Conservation (phyloP, 2,329 filamentous ascomycete genomes). For the Cladorrhinum sp. region DNA sequence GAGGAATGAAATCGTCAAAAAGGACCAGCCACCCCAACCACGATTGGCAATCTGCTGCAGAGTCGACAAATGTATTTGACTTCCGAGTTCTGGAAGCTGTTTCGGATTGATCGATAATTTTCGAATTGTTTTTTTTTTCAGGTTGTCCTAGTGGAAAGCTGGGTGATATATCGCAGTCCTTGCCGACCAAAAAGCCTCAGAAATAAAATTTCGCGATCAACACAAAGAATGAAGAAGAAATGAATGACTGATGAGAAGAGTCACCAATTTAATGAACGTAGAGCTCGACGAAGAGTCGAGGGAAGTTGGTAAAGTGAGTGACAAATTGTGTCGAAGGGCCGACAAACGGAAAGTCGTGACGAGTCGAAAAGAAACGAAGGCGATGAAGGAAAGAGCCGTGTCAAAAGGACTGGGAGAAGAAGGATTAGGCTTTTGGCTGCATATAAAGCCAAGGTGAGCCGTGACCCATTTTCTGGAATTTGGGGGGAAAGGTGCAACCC, state of each 20-base stretch:
- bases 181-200: conserved; percentile 2
- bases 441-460: conserved; percentile 19
- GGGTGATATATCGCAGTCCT: background rate
- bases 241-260: conserved; percentile 8
- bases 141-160: background rate
- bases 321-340: conserved; percentile 11
- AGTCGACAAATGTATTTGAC: background rate
- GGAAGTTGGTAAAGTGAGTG: conserved; percentile 16
- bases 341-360: conserved; percentile 9
- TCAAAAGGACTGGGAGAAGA: conserved; percentile 12
- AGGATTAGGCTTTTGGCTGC: conserved; percentile 19
- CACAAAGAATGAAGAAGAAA: conserved; percentile 8
- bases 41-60: conserved; percentile 2
- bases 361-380: conserved; percentile 11
- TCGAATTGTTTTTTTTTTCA: background rate
- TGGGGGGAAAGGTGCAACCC: conserved; percentile 6
- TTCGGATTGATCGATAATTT: background rate
- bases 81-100: background rate
- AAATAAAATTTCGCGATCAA: conserved; percentile 23
- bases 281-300: conserved; percentile 9
- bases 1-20: conserved; percentile 16
- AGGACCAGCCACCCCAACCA: conserved; percentile 14
- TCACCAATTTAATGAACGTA: conserved; percentile 19
- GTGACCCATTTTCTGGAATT: conserved; percentile 11
- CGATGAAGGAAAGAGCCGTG: conserved; percentile 14